Base-by-base conservation (phyloP, 2,329 filamentous ascomycete genomes). In the Rugonectria rugulosa region DNA sequence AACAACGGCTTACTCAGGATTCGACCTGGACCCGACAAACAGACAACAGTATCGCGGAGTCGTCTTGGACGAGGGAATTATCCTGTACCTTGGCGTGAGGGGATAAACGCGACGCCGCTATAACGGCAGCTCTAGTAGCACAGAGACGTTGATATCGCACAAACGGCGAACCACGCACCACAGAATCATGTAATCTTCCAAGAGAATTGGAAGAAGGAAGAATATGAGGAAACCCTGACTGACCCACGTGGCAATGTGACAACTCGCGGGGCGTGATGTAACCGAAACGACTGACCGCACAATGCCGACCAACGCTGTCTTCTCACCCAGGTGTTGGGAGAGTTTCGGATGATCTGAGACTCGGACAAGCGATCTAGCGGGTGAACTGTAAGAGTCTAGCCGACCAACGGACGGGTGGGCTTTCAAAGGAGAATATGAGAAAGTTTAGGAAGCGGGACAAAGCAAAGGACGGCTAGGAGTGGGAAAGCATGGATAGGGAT, bases 201-300 rank as follows among this genome's bases (percentile, higher is more conserved):
- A 46, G 47, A 14, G 15, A 38, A 50, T n/a, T n/a, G 41, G 29
- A 32, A 32, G 41, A 12, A 41, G 34, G 41, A 45, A 40, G 17
- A 23, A 46, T 46, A 41, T 36, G 27, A 42, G 47, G 38, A 48
- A 50, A 46, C 53, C 53, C 41, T 45, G 34, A 50, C 17, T 23
- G 46, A 56, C 46, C 46, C 53, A 56, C 53, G 53, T 56, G 53
- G 46, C 53, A 56, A 51, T 45, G 46, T 46, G 46, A 56, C 53
- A 56, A 56, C 53, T 56, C 37, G 48, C 43, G 43, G 48, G 42
- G 47, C 42, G 37, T 47, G 42, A 56, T 56, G 53, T 48, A 56
- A 56, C 53, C 53, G 41, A 51, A 27, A 56, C 41, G 41, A 51
- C 41, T 36, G 46, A 51, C 46, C 40, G 42, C 53, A 44, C 53